Conservation (phyloP, 352 stramenopile genomes). For the Phytophthora colocasiae region DNA sequence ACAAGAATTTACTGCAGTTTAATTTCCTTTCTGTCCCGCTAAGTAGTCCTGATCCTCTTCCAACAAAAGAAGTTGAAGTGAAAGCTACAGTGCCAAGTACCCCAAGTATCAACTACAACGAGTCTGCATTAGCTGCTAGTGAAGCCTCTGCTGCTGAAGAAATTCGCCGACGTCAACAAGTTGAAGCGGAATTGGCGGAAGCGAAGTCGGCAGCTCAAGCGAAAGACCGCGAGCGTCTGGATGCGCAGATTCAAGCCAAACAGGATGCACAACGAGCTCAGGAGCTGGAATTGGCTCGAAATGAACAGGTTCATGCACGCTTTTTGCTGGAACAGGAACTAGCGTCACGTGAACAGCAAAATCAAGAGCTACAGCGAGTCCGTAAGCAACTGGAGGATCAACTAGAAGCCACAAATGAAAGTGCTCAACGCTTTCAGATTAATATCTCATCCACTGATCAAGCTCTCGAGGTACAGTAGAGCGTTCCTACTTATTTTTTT, state of each 20-base stretch:
- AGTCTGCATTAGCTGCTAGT: conserved; percentile 32
- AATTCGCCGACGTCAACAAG: conserved; percentile 15
- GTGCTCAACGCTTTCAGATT: conserved; percentile 41
- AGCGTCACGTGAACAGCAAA: conserved; percentile 33
- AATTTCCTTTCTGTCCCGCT: conserved; percentile 42
- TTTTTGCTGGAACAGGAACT: conserved; percentile 40
- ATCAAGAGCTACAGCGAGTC: conserved; percentile 39
- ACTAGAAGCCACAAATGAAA: conserved; percentile 40
- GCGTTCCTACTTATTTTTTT: too few species aligned
- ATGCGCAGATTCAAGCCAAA: conserved; percentile 35
- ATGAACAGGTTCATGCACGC: conserved; percentile 34
- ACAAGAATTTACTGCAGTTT: conserved; percentile 50
- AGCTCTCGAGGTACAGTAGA: conserved; percentile 50
- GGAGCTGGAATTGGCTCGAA: conserved; percentile 26
- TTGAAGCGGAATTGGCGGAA: conserved; percentile 31
- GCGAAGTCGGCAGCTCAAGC: conserved; percentile 24
- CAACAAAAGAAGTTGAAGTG: conserved; percentile 4
- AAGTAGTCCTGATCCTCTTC: background rate
- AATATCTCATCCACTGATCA: conserved; percentile 48
- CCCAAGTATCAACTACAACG: conserved; percentile 13
- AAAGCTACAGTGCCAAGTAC: background rate
- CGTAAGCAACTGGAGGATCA: conserved; percentile 42
- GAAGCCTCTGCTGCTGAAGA: conserved; percentile 39
- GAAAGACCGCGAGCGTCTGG: conserved; percentile 39
- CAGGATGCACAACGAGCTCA: conserved; percentile 35